Base-by-base conservation (phyloP, 176 grass and related monocot species). In the Eremochloa ophiuroides region DNA sequence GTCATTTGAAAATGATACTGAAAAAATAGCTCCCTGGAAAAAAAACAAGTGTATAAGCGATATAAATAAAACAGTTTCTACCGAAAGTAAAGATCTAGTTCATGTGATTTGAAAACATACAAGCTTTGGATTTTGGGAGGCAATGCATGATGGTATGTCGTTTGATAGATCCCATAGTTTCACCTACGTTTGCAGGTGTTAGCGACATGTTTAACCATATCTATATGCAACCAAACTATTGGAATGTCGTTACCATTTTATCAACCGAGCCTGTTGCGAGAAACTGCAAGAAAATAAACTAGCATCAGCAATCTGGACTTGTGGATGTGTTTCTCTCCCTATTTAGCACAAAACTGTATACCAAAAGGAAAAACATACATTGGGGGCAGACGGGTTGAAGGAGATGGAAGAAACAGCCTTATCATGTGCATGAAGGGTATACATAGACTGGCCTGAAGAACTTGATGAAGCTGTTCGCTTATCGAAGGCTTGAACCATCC, bases 401-500 rank as follows among this genome's bases (percentile, higher is more conserved):
- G 84, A 85, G 70, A 94, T 26, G 14, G 92, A 71, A n/a, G 89
- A 89, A 68, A 79, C 83, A 80, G 92, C 83, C 79, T 91, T 89
- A 34, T 82, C 76, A 1, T 94, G 92, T 79, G 92, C 95, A 73
- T 98, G 92, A 71, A 98, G 90, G 68, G 90, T 93, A 81, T 95
- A 98, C 2, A 38, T 79, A 55, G 93, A 80, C 58, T 81, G 82
- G 8, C 63, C 90, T 46, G 73, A 85, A 80, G 87, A 90, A 80
- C 80, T 78, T 40, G 91, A 90, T 42, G 88, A 91, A 78, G 86
- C 82, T 56, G 73, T 86, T 59, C 94, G 87, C 76, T 76, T 88
- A 77, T 97, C 94, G 27, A 97, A 94, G 11, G 85, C 90, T 84
- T 94, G 94, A 76, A 97, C 92, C 66, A 67, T 92, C 30, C 91